Evolutionary conservation across 164 flowering plant species (phyloP).

Genomic region (Vitis rotundifolia): DNA sequence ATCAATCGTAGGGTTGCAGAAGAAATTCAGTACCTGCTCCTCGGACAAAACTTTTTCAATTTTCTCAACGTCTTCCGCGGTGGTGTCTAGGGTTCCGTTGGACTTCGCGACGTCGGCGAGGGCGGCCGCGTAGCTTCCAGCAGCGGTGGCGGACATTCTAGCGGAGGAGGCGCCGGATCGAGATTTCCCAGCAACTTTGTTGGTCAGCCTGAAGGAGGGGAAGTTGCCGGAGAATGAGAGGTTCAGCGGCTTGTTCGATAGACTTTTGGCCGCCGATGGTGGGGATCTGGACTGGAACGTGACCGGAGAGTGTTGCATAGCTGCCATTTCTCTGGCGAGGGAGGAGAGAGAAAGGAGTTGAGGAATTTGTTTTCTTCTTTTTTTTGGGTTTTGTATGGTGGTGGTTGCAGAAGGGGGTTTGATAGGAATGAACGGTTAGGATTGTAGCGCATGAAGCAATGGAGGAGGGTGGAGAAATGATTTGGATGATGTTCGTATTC

Average conservation of each 20-base stretch:
- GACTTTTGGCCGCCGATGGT: conserved; percentile 5
- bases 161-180: conserved; percentile 35
- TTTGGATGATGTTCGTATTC: too few species aligned
- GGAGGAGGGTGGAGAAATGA: too few species aligned
- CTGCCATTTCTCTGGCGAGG: conserved; percentile 31
- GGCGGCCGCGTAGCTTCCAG: conserved; percentile 76
- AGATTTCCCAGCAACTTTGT: conserved; percentile 7
- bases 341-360: too few species aligned
- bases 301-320: conserved; percentile 51
- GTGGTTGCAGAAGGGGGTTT: too few species aligned
- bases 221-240: conserved; percentile 47
- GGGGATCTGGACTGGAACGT: conserved; percentile 38
- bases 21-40: conserved; percentile 39
- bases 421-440: too few species aligned
- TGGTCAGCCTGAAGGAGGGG: conserved; percentile 29
- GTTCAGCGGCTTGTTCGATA: conserved; percentile 11
- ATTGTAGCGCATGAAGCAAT: too few species aligned
- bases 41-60: conserved; percentile 64
- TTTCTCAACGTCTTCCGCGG: conserved; percentile 63
- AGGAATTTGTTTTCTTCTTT: too few species aligned
- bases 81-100: conserved; percentile 65
- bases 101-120: conserved; percentile 70
- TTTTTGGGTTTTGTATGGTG: too few species aligned
- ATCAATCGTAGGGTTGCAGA: conserved; percentile 53
- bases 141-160: conserved; percentile 51